Percentiles rank a stretch among this genome's conserved stretches.
These are phyloP conservation scores for Xanthoparmelia taractica DNA, from an alignment of 495 filamentous ascomycete genomes.

Conservation along the genomic window DNA sequence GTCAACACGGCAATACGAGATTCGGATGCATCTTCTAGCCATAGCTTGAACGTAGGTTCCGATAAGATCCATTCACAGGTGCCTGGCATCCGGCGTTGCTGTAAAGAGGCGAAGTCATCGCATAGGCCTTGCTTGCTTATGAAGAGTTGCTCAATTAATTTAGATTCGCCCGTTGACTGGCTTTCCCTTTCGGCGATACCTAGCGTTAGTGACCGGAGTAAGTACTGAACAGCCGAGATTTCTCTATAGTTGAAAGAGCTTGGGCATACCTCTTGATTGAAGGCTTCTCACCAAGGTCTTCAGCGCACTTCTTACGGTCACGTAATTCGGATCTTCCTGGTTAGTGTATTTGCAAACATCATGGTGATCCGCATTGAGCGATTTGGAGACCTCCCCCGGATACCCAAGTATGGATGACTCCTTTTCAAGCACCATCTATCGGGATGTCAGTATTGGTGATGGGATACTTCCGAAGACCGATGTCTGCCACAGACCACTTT, in stretches of 20 bases:
- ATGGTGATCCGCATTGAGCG: constrained; percentile 43
- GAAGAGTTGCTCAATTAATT: constrained; percentile 21
- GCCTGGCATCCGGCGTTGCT: constrained; percentile 31
- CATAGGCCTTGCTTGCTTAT: constrained; percentile 25
- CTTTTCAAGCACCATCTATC: not conserved
- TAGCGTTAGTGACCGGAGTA: not conserved
- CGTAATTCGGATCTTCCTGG: constrained; percentile 37
- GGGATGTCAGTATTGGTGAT: not conserved
- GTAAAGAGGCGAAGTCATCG: constrained; percentile 32
- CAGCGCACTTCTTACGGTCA: not conserved
- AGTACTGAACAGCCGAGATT: not conserved
- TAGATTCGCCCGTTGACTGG: not conserved
- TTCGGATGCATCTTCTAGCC: constrained; percentile 24
- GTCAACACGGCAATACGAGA: constrained; percentile 30
- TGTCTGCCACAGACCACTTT: constrained; percentile 21
- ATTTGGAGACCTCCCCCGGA: constrained; percentile 33
- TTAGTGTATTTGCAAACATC: constrained; percentile 42
- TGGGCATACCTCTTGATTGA: not conserved
- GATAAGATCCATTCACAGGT: constrained; percentile 31
- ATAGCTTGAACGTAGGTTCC: constrained; percentile 25
- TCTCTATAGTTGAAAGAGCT: not conserved
- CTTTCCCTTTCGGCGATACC: not conserved
- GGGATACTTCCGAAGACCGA: not conserved
- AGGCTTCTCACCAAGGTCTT: not conserved
- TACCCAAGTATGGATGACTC: constrained; percentile 41